Evolutionary conservation across 495 filamentous ascomycete genomes (phyloP).

Genomic region (Trichoderma reesei): DNA sequence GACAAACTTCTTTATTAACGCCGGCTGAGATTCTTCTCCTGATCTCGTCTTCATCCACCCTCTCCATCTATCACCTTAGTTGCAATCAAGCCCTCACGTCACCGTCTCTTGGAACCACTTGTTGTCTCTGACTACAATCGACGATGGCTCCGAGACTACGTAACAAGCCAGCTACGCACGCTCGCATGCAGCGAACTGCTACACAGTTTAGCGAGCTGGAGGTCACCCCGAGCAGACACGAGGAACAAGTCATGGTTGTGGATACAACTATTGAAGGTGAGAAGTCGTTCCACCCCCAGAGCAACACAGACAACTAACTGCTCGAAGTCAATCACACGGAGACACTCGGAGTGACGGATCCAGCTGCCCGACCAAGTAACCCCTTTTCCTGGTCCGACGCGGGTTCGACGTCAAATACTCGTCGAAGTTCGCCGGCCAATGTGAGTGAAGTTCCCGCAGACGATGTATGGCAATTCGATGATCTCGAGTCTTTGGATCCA

Average conservation of each 20-base stretch:
- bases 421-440: background rate
- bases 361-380: background rate
- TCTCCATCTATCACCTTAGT: no score
- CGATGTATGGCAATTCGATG: slow-evolving; percentile 4
- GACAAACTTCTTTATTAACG: no score
- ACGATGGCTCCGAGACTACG: background rate
- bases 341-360: background rate
- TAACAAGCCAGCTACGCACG: background rate
- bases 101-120: no score
- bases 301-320: background rate
- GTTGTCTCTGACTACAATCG: background rate
- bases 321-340: background rate
- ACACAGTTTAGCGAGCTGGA: background rate
- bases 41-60: no score
- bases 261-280: background rate
- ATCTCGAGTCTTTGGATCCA: background rate
- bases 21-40: no score
- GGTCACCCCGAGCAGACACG: background rate
- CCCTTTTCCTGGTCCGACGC: background rate
- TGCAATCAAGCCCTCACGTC: no score
- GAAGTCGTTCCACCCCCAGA: background rate
- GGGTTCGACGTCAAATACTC: background rate
- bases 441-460: background rate
- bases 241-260: background rate
- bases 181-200: background rate